Base-by-base conservation (phyloP, 139 green algal species). In the Astrephomene gubernaculifera region DNA sequence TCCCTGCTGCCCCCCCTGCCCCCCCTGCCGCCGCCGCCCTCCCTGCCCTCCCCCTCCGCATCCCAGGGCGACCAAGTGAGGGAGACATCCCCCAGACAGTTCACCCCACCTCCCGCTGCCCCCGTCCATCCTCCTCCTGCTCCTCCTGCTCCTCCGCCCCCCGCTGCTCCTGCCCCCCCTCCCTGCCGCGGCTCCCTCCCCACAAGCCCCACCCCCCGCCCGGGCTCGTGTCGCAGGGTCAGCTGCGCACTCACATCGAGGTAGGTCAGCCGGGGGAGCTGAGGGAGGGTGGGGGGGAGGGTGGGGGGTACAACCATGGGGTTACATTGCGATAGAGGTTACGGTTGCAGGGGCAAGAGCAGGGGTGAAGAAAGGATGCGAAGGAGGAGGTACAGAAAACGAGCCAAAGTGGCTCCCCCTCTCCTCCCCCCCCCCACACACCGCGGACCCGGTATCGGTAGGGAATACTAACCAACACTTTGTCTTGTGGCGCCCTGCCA, bases 41-140 rank as follows among this genome's bases (percentile, higher is more conserved):
- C 27, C 19, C 33, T 33, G 35, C 21, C 35, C 39, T n/a, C 19
- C 71, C 29, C 44, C 29, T 17, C 70, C 71, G 43, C 38, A 24
- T 80, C 45, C 49, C 49, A 80, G 12, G 72, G 72, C 24, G 45
- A n/a, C 72, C 72, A 80, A 12, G 49, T 68, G 44, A 67, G n/a
- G 0, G 72, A 80, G 33, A 22, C 17, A 33, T 82, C 74, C 8
- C 29, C 25, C 38, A 82, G 54, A 27, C 74, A 82, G 74, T 44
- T 82, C 36, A 5, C 17, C n/a, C n/a, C 0, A 38, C 36, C 54
- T 71, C 36, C 2, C 74, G 38, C 25, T 61, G 17, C 54, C 36
- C 36, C 38, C 60, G 38, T 4, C 74, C 31, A 29, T n/a, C n/a
- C n/a, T n/a, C n/a, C n/a, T n/a, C n/a, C n/a, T n/a, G n/a, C n/a